Percentiles rank a stretch among this genome's conserved stretches.
Evolutionary conservation across 177 flowering plant species (phyloP).

Genomic region (Telopea speciosissima): DNA sequence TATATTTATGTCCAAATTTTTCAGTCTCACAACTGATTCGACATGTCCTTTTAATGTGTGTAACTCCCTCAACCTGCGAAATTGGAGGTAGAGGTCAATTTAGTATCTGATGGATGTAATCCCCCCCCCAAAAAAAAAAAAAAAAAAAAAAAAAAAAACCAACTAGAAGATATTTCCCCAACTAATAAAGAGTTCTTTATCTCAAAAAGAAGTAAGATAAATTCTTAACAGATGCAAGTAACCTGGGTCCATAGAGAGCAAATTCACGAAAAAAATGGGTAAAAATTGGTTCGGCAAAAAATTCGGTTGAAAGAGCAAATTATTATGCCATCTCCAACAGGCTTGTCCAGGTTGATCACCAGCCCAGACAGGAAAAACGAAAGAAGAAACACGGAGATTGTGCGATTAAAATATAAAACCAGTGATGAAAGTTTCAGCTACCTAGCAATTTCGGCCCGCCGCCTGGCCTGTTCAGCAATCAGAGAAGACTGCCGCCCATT

Average conservation of each 20-base stretch:
- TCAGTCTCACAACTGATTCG: conserved; percentile 68
- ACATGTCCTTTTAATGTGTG: conserved; percentile 70
- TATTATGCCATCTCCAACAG: neutral
- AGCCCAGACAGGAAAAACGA: neutral
- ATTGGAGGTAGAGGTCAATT: too few species aligned
- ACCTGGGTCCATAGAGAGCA: too few species aligned
- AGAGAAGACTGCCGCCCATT: conserved; percentile 47
- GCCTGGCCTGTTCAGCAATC: conserved; percentile 70
- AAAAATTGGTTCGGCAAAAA: neutral
- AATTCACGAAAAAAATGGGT: too few species aligned
- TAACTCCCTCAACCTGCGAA: conserved; percentile 40
- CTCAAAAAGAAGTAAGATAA: neutral
- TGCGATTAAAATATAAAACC: neutral
- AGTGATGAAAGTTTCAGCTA: conserved; percentile 16
- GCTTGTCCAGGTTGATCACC: neutral
- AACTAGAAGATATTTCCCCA: neutral
- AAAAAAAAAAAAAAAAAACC: too few species aligned
- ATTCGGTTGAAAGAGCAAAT: neutral
- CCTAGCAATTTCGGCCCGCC: conserved; percentile 95
- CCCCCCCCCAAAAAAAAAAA: too few species aligned
- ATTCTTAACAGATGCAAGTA: too few species aligned
- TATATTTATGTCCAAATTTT: conserved; percentile 46
- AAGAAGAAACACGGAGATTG: neutral
- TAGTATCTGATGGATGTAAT: conserved; percentile 5
- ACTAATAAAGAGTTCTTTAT: neutral